A percentile compares a stretch with the other conserved stretches of the same genome.
phyloP scores from a whole-genome alignment of 2,329 filamentous ascomycete genomes.

The Neonectria magnoliae region DNA sequence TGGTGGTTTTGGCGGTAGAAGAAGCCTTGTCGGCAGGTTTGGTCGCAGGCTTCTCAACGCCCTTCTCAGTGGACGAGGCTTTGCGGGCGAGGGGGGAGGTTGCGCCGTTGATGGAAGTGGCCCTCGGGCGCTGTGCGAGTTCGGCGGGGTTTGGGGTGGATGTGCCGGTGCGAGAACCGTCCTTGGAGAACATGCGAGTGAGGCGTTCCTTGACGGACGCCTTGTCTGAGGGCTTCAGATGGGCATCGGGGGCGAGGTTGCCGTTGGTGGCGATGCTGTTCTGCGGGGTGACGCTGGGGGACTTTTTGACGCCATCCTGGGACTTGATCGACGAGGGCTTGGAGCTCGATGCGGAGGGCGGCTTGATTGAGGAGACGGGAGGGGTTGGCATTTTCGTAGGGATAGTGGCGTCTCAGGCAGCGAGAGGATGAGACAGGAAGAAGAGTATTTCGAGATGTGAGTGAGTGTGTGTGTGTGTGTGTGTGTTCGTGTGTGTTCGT shows the following conservation, averaged over 20 bases:
- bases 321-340: slow-evolving; percentile 62
- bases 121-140: slow-evolving; percentile 46
- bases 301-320: slow-evolving; percentile 53
- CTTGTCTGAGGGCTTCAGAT: slow-evolving; percentile 56
- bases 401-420: slow-evolving; percentile 25
- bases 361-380: slow-evolving; percentile 45
- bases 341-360: slow-evolving; percentile 56
- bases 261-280: slow-evolving; percentile 50
- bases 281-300: slow-evolving; percentile 53
- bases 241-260: slow-evolving; percentile 30
- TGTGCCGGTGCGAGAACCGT: slow-evolving; percentile 49
- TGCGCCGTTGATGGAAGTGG: slow-evolving; percentile 47
- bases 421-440: slow-evolving; percentile 13
- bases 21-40: slow-evolving; percentile 43
- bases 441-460: neutral
- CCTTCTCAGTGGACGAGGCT: slow-evolving; percentile 55
- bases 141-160: slow-evolving; percentile 51
- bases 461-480: slow-evolving; percentile 2
- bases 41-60: slow-evolving; percentile 30
- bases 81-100: slow-evolving; percentile 56
- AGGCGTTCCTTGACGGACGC: slow-evolving; percentile 71
- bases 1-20: slow-evolving; percentile 43
- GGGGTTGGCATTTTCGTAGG: slow-evolving; percentile 47
- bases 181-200: slow-evolving; percentile 73
- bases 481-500: no score